Base-by-base conservation (phyloP, 2,329 filamentous ascomycete species). In the Aspergillus fijiensis region DNA sequence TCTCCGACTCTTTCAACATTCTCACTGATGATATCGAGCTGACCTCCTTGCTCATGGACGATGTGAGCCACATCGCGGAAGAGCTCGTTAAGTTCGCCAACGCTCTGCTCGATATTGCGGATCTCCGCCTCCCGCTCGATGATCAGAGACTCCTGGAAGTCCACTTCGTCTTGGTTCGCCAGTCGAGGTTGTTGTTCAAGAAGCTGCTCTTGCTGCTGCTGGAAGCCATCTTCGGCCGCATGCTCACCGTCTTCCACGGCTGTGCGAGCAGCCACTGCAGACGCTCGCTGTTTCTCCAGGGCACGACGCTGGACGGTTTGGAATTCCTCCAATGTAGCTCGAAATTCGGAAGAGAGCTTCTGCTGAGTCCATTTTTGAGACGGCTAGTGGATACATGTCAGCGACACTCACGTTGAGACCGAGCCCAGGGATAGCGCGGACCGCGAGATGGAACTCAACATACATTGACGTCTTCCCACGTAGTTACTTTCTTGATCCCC, bases 11-110 rank as follows among this genome's bases (percentile, higher is more conserved):
- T 88, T 75, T 95, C 87, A 6, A 98, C 91, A 69, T 97, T 97
- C 68, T 91, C 89, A 63, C 87, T 88, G 69, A 99, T 96, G 19
- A 90, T 90, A 71, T 94, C 89, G 31, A 99, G 82, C 76, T 91
- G 87, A 68, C 92, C 90, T 54, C 95, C 95, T 79, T 99, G 95
- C 78, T 98, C 94, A 62, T 87, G 87, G 54, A 99, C 93, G 76
- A 99, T 97, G 76, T 96, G 92, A 51, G 94, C 95, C n/a, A 99
- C 92, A 80, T 99, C 94, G 64, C 93, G 85, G 82, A 99, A 99
- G 49, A 99, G 84, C 72, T 98, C 95, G 70, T 99, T 99, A 63
- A 99, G 81, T 71, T 99, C 95, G 58, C 90, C 90, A 6, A 99
- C 95, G 58, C 91, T 92, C 76, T 97, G 93, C 79, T 98, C 95